phyloP scores from a whole-genome alignment of 768 basidiomycete genomes.

The Russula ochroleuca region DNA sequence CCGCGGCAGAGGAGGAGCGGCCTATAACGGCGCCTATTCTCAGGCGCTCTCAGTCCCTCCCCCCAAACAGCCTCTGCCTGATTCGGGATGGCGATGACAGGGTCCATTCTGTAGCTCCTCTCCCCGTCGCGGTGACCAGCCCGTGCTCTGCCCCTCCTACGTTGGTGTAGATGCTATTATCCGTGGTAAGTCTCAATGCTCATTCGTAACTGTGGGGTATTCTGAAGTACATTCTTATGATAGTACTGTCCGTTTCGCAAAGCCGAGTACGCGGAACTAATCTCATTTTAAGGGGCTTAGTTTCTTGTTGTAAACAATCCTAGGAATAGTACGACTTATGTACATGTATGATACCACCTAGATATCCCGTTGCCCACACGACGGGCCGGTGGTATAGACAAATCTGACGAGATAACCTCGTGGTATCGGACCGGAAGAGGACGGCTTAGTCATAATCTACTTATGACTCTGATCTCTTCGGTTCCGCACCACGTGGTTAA shows the following conservation, averaged over 20 bases:
- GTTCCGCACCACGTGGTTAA: constrained; percentile 1
- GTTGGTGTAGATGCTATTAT: constrained; percentile 8
- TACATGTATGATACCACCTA: constrained; percentile 18
- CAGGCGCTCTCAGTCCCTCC: constrained; percentile 21
- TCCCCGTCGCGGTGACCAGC: constrained; percentile 12
- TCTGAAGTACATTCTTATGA: not conserved
- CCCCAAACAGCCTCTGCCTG: constrained; percentile 16
- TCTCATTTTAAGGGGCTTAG: not conserved
- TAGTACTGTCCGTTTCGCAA: not conserved
- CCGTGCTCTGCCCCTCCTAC: constrained; percentile 22
- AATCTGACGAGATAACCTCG: not conserved
- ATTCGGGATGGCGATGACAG: constrained; percentile 17
- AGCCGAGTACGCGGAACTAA: not conserved
- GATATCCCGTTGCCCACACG: constrained; percentile 5
- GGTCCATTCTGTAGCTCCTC: constrained; percentile 2
- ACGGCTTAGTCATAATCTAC: not conserved
- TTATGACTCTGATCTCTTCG: not conserved
- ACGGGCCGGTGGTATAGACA: constrained; percentile 10
- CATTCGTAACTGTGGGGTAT: not conserved
- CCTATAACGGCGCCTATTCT: constrained; percentile 5
- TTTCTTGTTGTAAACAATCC: not conserved
- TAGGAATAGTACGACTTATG: constrained; percentile 5
- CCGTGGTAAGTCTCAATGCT: not conserved
- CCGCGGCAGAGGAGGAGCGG: constrained; percentile 15
- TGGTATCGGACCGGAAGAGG: not conserved